Percentiles rank a stretch among this genome's conserved stretches.
These are phyloP conservation scores for Nannizziopsis arthrosporioides DNA, from an alignment of 2,329 filamentous ascomycete genomes.

Conservation along the genomic window DNA sequence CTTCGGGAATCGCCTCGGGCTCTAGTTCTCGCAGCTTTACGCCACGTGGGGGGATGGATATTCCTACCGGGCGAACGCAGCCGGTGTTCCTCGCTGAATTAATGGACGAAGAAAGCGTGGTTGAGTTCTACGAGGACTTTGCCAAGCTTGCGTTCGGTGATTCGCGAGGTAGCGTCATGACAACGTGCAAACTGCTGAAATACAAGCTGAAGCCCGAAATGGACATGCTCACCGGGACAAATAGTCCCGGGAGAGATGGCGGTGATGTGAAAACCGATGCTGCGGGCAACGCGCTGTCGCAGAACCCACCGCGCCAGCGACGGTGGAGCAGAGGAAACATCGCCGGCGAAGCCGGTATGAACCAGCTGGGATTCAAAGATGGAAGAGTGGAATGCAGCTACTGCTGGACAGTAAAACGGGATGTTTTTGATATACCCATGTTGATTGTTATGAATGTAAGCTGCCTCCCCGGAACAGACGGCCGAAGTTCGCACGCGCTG, in stretches of 20 bases:
- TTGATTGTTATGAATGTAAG: conserved; percentile 96
- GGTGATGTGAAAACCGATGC: conserved; percentile 14
- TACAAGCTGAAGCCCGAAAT: conserved; percentile 63
- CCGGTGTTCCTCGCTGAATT: conserved; percentile 86
- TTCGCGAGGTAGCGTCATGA: conserved; percentile 70
- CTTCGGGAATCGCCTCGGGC: conserved; percentile 27
- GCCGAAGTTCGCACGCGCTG: neutral
- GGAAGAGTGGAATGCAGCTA: conserved; percentile 91
- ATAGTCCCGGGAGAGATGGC: conserved; percentile 38
- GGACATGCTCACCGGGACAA: conserved; percentile 25
- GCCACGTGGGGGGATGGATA: conserved; percentile 29
- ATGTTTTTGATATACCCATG: conserved; percentile 98
- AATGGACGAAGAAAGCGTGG: conserved; percentile 82
- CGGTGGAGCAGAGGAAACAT: conserved; percentile 34
- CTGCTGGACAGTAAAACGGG: conserved; percentile 92
- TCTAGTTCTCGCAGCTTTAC: conserved; percentile 39
- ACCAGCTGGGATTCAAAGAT: conserved; percentile 64
- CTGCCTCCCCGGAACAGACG: conserved; percentile 19
- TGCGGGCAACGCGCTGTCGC: conserved; percentile 34
- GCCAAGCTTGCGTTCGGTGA: conserved; percentile 85
- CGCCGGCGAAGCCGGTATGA: conserved; percentile 55
- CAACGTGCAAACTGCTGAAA: conserved; percentile 75
- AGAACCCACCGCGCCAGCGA: conserved; percentile 44
- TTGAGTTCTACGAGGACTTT: conserved; percentile 94
- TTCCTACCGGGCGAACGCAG: conserved; percentile 44